Percentiles rank a stretch among this genome's conserved stretches.
phyloP scores from a whole-genome alignment of 2,329 filamentous ascomycete genomes.

The Aureobasidium zeae region DNA sequence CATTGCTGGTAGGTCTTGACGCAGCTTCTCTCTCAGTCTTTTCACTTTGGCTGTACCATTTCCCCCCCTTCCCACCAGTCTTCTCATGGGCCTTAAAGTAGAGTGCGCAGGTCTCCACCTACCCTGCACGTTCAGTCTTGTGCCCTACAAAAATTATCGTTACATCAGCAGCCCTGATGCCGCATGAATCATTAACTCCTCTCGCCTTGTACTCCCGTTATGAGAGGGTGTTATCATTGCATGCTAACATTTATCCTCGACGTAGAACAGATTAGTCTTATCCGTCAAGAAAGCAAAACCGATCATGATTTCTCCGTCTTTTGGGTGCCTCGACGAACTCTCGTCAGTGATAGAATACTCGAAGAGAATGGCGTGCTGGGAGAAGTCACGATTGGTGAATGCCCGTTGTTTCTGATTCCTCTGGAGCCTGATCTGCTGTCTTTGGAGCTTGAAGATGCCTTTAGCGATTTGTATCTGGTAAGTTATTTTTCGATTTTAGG shows the following conservation, averaged over 20 bases:
- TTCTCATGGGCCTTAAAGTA: constrained; percentile 52
- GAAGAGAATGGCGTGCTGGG: constrained; percentile 90
- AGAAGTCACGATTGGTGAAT: constrained; percentile 79
- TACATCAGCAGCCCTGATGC: constrained; percentile 12
- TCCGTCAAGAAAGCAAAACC: constrained; percentile 77
- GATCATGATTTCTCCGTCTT: constrained; percentile 96
- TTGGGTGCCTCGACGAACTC: constrained; percentile 86
- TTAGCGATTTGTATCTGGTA: constrained; percentile 75
- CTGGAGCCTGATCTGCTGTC: constrained; percentile 87
- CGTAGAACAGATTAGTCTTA: constrained; percentile 81
- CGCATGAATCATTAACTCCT: constrained; percentile 22
- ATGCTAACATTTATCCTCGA: constrained; percentile 45
- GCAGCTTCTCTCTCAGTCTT: constrained; percentile 1
- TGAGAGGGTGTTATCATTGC: constrained; percentile 23
- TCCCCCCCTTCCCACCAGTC: constrained; percentile 9
- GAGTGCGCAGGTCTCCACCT: constrained; percentile 45
- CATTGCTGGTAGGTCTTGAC: constrained; percentile 64
- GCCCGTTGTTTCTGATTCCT: constrained; percentile 82
- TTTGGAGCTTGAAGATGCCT: constrained; percentile 78
- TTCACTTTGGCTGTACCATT: constrained; percentile 3
- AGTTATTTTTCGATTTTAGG: constrained; percentile 27
- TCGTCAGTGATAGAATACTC: constrained; percentile 82
- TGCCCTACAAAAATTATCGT: constrained; percentile 26
- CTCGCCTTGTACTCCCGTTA: constrained; percentile 7
- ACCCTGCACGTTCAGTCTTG: constrained; percentile 44